phyloP scores from a whole-genome alignment of 1,284 basidiomycete genomes.

The Leccinum fallax region DNA sequence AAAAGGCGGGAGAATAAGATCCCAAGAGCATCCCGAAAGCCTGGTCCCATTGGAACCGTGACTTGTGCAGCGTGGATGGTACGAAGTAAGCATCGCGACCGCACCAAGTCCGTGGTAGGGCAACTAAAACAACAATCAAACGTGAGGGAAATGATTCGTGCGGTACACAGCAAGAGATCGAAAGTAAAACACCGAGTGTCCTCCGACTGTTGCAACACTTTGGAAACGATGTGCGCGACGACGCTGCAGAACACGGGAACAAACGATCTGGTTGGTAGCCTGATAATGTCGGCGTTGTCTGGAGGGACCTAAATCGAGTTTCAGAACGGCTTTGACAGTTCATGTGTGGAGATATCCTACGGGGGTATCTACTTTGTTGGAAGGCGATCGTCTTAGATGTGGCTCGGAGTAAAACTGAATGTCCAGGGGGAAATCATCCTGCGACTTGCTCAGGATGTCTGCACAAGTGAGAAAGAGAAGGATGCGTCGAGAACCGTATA shows the following conservation, averaged over 20 bases:
- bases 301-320: conserved; percentile 24
- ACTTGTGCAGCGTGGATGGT: conserved; percentile 37
- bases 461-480: conserved; percentile 8
- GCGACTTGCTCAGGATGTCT: conserved; percentile 42
- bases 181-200: conserved; percentile 50
- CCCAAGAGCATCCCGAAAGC: conserved; percentile 30
- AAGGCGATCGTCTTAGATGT: conserved; percentile 20
- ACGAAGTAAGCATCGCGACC: conserved; percentile 44
- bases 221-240: conserved; percentile 46
- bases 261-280: conserved; percentile 41
- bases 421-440: conserved; percentile 38
- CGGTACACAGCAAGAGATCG: conserved; percentile 46
- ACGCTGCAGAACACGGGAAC: conserved; percentile 49
- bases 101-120: conserved; percentile 36
- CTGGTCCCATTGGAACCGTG: conserved; percentile 20
- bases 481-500: not conserved
- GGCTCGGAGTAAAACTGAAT: conserved; percentile 33
- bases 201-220: conserved; percentile 42
- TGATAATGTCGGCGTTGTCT: conserved; percentile 37
- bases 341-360: conserved; percentile 22
- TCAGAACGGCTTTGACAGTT: conserved; percentile 20
- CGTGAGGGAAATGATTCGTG: conserved; percentile 42
- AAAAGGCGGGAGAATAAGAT: conserved; percentile 37
- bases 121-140: conserved; percentile 52
- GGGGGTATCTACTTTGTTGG: conserved; percentile 29